phyloP scores from a whole-genome alignment of 495 filamentous ascomycete genomes.

The Hyphodiscus hymeniophilus region DNA sequence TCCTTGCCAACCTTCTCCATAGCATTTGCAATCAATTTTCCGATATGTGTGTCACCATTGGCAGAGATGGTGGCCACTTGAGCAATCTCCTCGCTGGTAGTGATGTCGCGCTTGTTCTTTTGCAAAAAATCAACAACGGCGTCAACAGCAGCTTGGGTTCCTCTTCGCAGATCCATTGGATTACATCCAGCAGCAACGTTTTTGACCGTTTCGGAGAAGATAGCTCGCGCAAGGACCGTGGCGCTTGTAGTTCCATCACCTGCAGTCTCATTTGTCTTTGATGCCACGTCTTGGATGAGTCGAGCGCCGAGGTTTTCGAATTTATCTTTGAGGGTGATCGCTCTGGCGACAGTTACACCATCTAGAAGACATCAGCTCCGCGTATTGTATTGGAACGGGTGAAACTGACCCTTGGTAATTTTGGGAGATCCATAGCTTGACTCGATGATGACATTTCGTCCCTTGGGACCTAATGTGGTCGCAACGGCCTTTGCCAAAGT shows the following conservation, averaged over 20 bases:
- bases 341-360: conserved; percentile 90
- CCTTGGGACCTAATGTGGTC: conserved; percentile 95
- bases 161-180: conserved; percentile 95
- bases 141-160: conserved; percentile 93
- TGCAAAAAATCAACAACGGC: conserved; percentile 89
- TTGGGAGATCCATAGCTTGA: conserved; percentile 96
- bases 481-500: conserved; percentile 94
- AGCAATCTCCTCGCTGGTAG: conserved; percentile 91
- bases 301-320: conserved; percentile 98
- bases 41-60: conserved; percentile 94
- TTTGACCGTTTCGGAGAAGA: conserved; percentile 99
- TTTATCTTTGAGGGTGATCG: conserved; percentile 92
- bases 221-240: conserved; percentile 92
- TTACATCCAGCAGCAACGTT: conserved; percentile 99
- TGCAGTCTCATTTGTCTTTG: conserved; percentile 97
- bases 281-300: conserved; percentile 94
- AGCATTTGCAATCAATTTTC: conserved; percentile 88
- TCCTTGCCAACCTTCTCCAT: conserved; percentile 99
- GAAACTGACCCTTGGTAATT: conserved; percentile 85
- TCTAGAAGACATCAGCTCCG: conserved; percentile 42
- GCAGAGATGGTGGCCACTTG: conserved; percentile 98
- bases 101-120: conserved; percentile 93
- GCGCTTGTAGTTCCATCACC: conserved; percentile 98
- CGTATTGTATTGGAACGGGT: conserved; percentile 9
- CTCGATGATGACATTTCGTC: conserved; percentile 95